Evolutionary conservation across 345 rosid genomes (phyloP).

Genomic region (Citrus reticulata): DNA sequence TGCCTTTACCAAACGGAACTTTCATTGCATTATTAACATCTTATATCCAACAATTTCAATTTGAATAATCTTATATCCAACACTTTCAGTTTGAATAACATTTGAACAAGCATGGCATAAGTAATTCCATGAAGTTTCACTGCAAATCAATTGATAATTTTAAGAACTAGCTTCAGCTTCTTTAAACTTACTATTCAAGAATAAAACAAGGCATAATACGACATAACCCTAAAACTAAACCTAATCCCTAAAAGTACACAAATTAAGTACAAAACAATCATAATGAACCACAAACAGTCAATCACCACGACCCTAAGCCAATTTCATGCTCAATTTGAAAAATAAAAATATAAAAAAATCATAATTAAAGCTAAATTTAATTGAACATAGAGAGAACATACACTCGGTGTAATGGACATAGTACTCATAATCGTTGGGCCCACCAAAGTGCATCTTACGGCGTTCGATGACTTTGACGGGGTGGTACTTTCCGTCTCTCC

Average conservation of each 20-base stretch:
- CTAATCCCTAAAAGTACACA: neutral
- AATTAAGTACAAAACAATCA: neutral
- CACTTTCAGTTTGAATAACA: neutral
- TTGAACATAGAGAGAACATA: constrained; percentile 28
- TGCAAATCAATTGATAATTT: neutral
- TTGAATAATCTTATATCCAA: neutral
- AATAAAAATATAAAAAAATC: neutral
- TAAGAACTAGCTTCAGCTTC: neutral
- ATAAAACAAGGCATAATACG: neutral
- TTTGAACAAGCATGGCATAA: neutral
- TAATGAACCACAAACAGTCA: neutral
- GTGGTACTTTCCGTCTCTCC: constrained; percentile 95
- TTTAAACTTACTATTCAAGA: neutral
- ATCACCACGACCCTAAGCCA: neutral
- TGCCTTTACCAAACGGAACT: neutral
- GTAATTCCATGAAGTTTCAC: neutral
- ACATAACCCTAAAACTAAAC: constrained; percentile 4
- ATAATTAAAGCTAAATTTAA: constrained; percentile 23
- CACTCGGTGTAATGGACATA: constrained; percentile 98
- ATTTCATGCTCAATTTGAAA: neutral
- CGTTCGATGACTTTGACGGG: constrained; percentile 98
- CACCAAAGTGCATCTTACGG: constrained; percentile 50
- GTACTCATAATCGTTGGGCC: constrained; percentile 77
- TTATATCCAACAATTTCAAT: neutral
- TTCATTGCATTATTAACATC: neutral